Base-by-base conservation (phyloP, 1,284 basidiomycete genomes). In the Kwoniella shivajii region DNA sequence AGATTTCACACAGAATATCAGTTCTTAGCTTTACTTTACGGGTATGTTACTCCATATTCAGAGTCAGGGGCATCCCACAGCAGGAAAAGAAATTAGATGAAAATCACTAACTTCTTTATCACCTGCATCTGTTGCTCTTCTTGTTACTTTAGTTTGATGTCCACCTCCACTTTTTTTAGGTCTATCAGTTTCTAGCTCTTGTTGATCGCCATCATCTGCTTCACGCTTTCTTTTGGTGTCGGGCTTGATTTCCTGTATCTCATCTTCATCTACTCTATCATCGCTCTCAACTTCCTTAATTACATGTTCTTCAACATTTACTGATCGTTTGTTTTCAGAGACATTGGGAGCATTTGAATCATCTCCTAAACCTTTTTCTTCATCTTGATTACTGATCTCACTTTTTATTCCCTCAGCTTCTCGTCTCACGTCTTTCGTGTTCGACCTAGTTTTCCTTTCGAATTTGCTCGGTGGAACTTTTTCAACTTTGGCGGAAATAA, bases 261-360 rank as follows among this genome's bases (percentile, higher is more conserved):
- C 26, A 7, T 42, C 30, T 42, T 33, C 29, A 18, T 48, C 30
- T n/a, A 34, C 50, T 16, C 46, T 24, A 13, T 39, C 45, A 9
- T 47, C 39, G 6, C 24, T 46, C 4, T 22, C 37, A 10, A 38
- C 43, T 39, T 41, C 18, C 29, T 38, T 33, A 16, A 22, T 46
- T 16, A 22, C 22, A 18, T 48, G 26, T 16, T 41, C 43, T 13
- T 20, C 13, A 6, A 26, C 26, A 4, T 20, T 31, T 18, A n/a
- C 26, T 18, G 14, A 14, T 27, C 30, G 22, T 30, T 45, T 20
- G n/a, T 44, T 31, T 6, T 16, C 6, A 16, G 33, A 30, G 27
- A 9, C 9, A 46, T 66, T 70, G 10, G 65, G 64, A 7, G 69
- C 68, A 41, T 69, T 69, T 18, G 71, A 72, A 56, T 73, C 72